These are phyloP conservation scores for Cadophora sp. DNA, from an alignment of 2,329 filamentous ascomycete species.

Conservation along the genomic window DNA sequence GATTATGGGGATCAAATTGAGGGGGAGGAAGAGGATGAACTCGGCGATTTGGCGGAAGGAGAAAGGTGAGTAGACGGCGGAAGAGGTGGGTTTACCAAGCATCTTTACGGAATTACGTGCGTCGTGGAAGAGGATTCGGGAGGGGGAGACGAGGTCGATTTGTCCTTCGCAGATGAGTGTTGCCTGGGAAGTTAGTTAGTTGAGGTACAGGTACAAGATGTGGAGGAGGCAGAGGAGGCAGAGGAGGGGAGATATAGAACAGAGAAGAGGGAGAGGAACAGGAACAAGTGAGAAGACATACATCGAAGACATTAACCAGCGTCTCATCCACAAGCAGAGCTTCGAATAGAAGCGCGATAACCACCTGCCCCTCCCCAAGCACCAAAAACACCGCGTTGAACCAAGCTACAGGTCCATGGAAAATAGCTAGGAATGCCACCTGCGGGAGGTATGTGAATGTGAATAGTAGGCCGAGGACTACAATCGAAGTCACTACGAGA, in stretches of 20 bases:
- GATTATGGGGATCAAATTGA: conserved; percentile 86
- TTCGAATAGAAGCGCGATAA: conserved; percentile 65
- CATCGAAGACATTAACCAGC: conserved; percentile 84
- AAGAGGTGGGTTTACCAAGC: conserved; percentile 80
- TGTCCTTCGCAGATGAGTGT: conserved; percentile 79
- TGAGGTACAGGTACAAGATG: not conserved
- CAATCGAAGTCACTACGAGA: conserved; percentile 78
- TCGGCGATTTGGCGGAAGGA: conserved; percentile 90
- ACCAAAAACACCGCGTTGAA: conserved; percentile 87
- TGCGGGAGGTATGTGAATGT: conserved; percentile 88
- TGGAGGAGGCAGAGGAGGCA: not conserved
- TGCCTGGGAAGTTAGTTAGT: conserved; percentile 47
- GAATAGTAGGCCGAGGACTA: conserved; percentile 87
- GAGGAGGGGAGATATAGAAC: not conserved
- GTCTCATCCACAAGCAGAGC: conserved; percentile 83
- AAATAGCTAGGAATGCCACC: conserved; percentile 86
- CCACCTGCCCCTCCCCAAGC: conserved; percentile 68
- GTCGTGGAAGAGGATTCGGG: conserved; percentile 70
- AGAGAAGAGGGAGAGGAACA: not conserved
- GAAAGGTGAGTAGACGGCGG: conserved; percentile 85
- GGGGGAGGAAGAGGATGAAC: conserved; percentile 77
- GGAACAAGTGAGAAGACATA: conserved; percentile 42
- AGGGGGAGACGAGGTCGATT: conserved; percentile 69
- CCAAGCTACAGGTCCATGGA: conserved; percentile 89
- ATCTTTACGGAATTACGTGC: conserved; percentile 76